phyloP scores from a whole-genome alignment of 164 flowering plant species.

The Taxillus chinensis region DNA sequence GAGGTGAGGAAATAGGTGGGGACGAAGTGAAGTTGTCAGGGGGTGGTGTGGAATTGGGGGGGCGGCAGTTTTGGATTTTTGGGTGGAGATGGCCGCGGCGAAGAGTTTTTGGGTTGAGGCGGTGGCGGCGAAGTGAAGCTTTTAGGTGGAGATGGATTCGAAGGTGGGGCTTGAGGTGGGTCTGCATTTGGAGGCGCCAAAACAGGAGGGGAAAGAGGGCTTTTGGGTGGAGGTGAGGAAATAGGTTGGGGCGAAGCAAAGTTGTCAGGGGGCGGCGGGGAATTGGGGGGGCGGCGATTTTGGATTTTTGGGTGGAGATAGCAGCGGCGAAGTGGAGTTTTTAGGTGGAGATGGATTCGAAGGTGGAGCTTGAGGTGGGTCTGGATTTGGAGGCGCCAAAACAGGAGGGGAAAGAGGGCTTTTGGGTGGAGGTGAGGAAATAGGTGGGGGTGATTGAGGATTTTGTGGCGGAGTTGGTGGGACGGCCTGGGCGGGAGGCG shows the following conservation, averaged over 20 bases:
- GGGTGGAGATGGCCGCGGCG: too few relatives aligned
- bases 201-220: conserved; percentile 12
- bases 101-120: too few relatives aligned
- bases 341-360: too few relatives aligned
- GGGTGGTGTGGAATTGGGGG: conserved; percentile 18
- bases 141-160: too few relatives aligned
- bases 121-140: too few relatives aligned
- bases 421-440: conserved; percentile 13
- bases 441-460: conserved; percentile 9
- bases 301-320: too few relatives aligned
- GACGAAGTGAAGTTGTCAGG: conserved; percentile 14
- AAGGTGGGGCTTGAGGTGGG: conserved; percentile 10
- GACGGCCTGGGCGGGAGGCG: conserved; percentile 11
- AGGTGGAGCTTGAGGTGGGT: conserved; percentile 9
- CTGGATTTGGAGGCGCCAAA: conserved; percentile 14
- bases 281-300: too few relatives aligned
- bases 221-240: conserved; percentile 16
- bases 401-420: conserved; percentile 13
- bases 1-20: conserved; percentile 11
- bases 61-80: too few relatives aligned
- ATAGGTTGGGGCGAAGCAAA: conserved; percentile 5
- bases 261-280: too few relatives aligned
- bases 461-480: conserved; percentile 7
- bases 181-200: conserved; percentile 14
- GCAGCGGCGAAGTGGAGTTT: too few relatives aligned